Evolutionary conservation across 169 alveolate species (phyloP).

Genomic region (Cryptosporidium ryanae): DNA sequence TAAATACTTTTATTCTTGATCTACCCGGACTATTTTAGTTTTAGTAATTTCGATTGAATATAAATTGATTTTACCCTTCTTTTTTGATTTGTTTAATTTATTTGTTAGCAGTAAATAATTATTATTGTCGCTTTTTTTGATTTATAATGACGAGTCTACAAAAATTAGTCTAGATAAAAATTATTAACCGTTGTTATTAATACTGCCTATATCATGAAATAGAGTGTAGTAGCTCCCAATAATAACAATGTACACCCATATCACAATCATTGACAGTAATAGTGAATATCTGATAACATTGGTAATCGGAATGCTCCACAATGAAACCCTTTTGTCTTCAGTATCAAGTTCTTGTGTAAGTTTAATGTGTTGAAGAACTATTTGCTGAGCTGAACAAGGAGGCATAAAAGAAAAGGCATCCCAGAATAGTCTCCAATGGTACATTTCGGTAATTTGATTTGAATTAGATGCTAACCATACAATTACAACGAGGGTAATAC

Average conservation of each 20-base stretch:
- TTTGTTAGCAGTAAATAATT: neutral
- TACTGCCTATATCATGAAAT: neutral
- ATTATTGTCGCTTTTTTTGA: neutral
- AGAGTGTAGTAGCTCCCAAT: slow-evolving; percentile 35
- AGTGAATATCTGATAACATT: slow-evolving; percentile 18
- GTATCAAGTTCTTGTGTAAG: slow-evolving; percentile 62
- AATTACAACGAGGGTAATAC: slow-evolving; percentile 56
- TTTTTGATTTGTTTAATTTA: neutral
- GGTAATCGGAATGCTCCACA: slow-evolving; percentile 62
- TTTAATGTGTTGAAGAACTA: slow-evolving; percentile 62
- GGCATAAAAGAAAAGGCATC: slow-evolving; percentile 72
- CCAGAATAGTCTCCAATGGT: slow-evolving; percentile 69
- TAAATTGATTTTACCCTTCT: neutral
- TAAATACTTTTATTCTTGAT: neutral
- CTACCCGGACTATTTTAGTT: neutral
- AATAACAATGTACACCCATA: slow-evolving; percentile 47
- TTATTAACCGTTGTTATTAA: neutral
- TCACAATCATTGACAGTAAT: slow-evolving; percentile 11
- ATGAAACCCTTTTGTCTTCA: slow-evolving; percentile 52
- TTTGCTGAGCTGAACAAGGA: slow-evolving; percentile 72
- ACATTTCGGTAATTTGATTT: slow-evolving; percentile 38
- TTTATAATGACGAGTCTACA: neutral
- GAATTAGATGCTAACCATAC: slow-evolving; percentile 62
- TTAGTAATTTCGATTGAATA: neutral
- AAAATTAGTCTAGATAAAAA: neutral